Evolutionary conservation across 2,329 filamentous ascomycete species (phyloP).

Genomic region (Xylariaceae sp.): DNA sequence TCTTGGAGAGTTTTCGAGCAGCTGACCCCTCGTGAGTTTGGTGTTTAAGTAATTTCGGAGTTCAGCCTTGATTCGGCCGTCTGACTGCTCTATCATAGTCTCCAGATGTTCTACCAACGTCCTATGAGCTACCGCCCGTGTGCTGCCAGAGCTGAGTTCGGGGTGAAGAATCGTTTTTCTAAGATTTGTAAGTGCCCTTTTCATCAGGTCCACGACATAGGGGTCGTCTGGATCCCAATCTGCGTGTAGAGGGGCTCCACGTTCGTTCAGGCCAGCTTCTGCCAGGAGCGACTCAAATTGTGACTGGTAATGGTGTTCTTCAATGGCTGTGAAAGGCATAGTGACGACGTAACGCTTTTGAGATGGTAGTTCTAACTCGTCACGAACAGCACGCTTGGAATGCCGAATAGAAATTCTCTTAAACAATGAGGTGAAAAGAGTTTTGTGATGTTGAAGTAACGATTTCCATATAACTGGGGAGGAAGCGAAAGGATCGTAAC

Average conservation of each 20-base stretch:
- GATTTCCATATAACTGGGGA: slow-evolving; percentile 70
- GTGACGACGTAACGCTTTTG: slow-evolving; percentile 89
- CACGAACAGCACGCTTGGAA: slow-evolving; percentile 79
- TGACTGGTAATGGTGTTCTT: slow-evolving; percentile 85
- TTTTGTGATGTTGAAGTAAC: slow-evolving; percentile 65
- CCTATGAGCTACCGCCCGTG: slow-evolving; percentile 66
- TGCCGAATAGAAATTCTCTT: slow-evolving; percentile 78
- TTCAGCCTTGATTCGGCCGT: slow-evolving; percentile 68
- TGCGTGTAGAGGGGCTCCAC: slow-evolving; percentile 65
- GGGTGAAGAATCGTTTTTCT: slow-evolving; percentile 87
- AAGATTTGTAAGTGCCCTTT: slow-evolving; percentile 76
- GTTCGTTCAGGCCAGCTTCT: slow-evolving; percentile 67
- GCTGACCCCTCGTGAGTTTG: slow-evolving; percentile 73
- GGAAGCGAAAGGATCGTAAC: slow-evolving; percentile 76
- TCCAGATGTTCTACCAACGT: slow-evolving; percentile 85
- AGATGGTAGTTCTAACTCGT: slow-evolving; percentile 78
- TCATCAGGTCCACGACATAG: slow-evolving; percentile 71
- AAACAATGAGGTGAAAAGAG: slow-evolving; percentile 73
- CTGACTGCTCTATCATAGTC: slow-evolving; percentile 89
- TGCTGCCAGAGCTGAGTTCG: slow-evolving; percentile 73
- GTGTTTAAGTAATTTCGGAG: slow-evolving; percentile 70
- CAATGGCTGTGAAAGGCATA: slow-evolving; percentile 86
- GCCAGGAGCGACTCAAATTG: slow-evolving; percentile 78
- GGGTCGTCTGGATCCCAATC: slow-evolving; percentile 70
- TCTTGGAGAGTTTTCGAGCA: slow-evolving; percentile 75